phyloP scores from a whole-genome alignment of 345 rosid species.

The Syzygium grande region DNA sequence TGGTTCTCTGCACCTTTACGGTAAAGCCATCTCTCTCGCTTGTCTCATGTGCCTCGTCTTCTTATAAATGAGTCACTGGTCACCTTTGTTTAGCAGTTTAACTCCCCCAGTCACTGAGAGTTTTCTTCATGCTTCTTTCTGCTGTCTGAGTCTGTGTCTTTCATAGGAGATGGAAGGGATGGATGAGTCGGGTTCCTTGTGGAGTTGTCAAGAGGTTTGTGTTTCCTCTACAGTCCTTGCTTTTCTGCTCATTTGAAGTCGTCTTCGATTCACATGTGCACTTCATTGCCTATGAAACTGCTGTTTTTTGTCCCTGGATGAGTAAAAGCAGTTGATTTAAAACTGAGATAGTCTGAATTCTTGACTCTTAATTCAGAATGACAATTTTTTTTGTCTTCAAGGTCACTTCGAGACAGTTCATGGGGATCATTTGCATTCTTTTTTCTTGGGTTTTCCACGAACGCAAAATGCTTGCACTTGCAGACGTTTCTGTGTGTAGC shows the following conservation, averaged over 20 bases:
- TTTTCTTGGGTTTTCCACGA: background rate
- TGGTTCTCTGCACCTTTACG: conserved; percentile 4
- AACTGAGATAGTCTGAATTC: background rate
- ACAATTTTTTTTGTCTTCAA: background rate
- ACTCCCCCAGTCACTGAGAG: conserved; percentile 4
- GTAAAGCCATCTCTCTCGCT: background rate
- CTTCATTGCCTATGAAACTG: background rate
- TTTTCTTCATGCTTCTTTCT: background rate
- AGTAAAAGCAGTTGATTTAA: background rate
- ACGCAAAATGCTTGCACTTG: background rate
- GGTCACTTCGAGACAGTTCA: background rate
- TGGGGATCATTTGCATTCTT: background rate
- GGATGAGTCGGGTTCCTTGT: conserved; percentile 64
- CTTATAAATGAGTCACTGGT: conserved; percentile 27
- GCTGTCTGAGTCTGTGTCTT: background rate
- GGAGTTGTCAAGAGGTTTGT: conserved; percentile 78
- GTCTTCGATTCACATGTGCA: background rate
- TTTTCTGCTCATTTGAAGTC: background rate
- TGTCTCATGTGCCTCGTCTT: background rate
- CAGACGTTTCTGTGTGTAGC: background rate
- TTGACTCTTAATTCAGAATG: background rate
- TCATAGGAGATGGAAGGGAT: conserved; percentile 10
- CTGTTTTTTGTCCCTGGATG: background rate
- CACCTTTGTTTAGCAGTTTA: conserved; percentile 1
- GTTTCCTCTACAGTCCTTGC: background rate